Conservation (phyloP, 2,329 filamentous ascomycete species). For the Aspergillus luchuensis region DNA sequence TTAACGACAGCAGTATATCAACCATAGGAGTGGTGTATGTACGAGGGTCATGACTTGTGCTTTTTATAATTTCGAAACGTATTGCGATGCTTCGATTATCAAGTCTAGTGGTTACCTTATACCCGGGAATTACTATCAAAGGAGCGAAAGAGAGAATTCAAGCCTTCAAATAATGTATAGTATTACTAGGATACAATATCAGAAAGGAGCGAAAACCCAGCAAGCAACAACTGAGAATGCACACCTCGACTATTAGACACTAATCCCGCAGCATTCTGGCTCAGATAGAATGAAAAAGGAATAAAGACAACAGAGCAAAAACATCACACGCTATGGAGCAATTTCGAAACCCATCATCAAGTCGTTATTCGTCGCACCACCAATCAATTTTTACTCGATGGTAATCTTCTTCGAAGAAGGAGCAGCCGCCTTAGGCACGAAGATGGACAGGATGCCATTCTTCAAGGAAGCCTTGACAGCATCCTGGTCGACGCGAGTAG, state of each 20-base stretch:
- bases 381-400: slow-evolving; percentile 52
- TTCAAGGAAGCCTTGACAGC: slow-evolving; percentile 62
- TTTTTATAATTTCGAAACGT: too few relatives aligned
- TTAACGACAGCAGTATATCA: too few relatives aligned
- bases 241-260: not conserved
- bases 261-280: not conserved
- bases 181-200: not conserved
- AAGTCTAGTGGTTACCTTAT: too few relatives aligned
- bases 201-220: not conserved
- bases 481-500: slow-evolving; percentile 60
- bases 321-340: slow-evolving; percentile 1
- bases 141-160: not conserved
- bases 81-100: too few relatives aligned
- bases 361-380: not conserved
- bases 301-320: not conserved
- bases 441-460: slow-evolving; percentile 60
- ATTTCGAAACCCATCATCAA: not conserved
- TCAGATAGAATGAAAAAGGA: not conserved
- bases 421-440: slow-evolving; percentile 58
- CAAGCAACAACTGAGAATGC: not conserved
- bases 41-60: too few relatives aligned
- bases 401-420: slow-evolving; percentile 55
- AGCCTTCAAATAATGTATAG: not conserved
- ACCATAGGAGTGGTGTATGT: too few relatives aligned
- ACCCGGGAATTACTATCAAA: not conserved